Conservation (phyloP, 306 rosid species). For the Begonia masoniana region DNA sequence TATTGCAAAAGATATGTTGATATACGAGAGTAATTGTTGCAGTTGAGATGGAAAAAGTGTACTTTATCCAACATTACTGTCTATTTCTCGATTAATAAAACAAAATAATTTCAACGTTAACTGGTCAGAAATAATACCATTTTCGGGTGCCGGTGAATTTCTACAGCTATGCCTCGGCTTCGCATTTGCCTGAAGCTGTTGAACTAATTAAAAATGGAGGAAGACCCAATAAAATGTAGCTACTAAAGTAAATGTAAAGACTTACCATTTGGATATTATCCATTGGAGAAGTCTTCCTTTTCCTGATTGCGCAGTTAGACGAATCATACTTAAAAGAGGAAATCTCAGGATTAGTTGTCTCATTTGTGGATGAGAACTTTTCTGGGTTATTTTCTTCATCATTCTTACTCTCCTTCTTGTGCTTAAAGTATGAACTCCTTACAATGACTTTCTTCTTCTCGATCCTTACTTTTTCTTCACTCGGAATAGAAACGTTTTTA, state of each 20-base stretch:
- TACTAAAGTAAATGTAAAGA: conserved; percentile 12
- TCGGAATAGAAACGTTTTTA: conserved; percentile 15
- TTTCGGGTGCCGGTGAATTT: conserved; percentile 19
- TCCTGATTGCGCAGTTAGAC: conserved; percentile 22
- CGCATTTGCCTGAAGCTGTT: conserved; percentile 44
- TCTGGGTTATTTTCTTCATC: conserved; percentile 24
- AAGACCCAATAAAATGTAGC: too few relatives aligned
- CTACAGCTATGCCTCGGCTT: conserved; percentile 24
- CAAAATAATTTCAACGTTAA: too few relatives aligned
- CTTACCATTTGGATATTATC: conserved; percentile 36
- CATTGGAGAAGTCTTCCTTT: conserved; percentile 45
- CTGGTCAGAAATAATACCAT: conserved; percentile 27
- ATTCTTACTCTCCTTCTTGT: conserved; percentile 27
- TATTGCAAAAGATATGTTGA: too few relatives aligned
- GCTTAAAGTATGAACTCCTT: conserved; percentile 64
- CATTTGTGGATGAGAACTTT: conserved; percentile 10
- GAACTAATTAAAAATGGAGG: neutral
- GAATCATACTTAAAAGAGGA: conserved; percentile 16
- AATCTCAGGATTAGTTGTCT: conserved; percentile 20
- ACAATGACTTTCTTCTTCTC: conserved; percentile 45
- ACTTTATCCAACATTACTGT: too few relatives aligned
- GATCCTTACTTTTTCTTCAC: conserved; percentile 32
- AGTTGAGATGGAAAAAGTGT: too few relatives aligned
- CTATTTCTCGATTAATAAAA: too few relatives aligned
- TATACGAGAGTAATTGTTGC: too few relatives aligned